Evolutionary conservation across 352 stramenopile species (phyloP).

Genomic region (Elongisporangium undulatum): DNA sequence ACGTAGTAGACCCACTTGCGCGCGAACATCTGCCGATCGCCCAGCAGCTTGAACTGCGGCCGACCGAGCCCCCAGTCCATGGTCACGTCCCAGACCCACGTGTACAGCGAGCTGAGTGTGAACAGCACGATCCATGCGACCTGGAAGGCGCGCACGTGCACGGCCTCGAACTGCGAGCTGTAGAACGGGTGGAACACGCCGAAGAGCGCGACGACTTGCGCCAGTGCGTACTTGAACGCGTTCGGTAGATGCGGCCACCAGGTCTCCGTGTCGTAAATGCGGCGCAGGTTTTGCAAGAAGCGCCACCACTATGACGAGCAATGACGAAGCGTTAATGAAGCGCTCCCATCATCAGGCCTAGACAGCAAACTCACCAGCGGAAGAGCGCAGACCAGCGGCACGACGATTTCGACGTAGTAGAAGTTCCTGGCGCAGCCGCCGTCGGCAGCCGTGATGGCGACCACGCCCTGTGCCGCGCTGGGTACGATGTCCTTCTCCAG

Average conservation of each 20-base stretch:
- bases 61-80: constrained; percentile 92
- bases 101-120: constrained; percentile 81
- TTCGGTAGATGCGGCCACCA: constrained; percentile 96
- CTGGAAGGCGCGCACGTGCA: constrained; percentile 39
- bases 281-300: constrained; percentile 95
- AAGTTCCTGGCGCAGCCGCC: constrained; percentile 57
- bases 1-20: constrained; percentile 78
- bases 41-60: constrained; percentile 73
- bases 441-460: constrained; percentile 12
- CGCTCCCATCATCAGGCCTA: background rate
- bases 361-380: constrained; percentile 52
- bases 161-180: constrained; percentile 14
- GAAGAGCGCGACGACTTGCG: constrained; percentile 82
- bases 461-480: constrained; percentile 7
- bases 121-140: constrained; percentile 76
- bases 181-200: constrained; percentile 85
- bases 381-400: constrained; percentile 93
- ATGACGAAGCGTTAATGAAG: background rate
- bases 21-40: constrained; percentile 83
- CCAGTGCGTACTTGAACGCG: constrained; percentile 93
- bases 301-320: constrained; percentile 83
- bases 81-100: constrained; percentile 96
- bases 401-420: constrained; percentile 93
- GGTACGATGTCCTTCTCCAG: constrained; percentile 55
- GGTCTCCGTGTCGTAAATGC: constrained; percentile 93